A percentile compares a stretch with the other conserved stretches of the same genome.
Conservation (phyloP, 2,329 filamentous ascomycete species). For the Talaromyces sp. region DNA sequence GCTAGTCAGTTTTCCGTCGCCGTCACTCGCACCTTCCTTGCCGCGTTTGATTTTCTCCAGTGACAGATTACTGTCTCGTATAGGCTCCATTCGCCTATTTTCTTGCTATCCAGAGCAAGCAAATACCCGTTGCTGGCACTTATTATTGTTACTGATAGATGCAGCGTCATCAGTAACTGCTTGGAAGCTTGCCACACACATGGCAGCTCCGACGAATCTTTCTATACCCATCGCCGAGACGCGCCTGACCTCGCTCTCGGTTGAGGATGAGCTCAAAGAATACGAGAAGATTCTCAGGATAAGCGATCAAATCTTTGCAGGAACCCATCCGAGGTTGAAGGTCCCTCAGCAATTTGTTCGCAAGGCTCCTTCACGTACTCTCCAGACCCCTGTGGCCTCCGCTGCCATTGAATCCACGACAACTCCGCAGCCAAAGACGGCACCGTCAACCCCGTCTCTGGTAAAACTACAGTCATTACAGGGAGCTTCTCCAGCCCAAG, state of each 20-base stretch:
- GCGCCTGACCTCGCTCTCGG: slow-evolving; percentile 29
- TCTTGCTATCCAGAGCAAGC: neutral
- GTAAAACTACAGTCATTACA: slow-evolving; percentile 11
- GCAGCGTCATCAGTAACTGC: slow-evolving; percentile 5
- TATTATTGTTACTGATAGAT: neutral
- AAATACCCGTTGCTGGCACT: neutral
- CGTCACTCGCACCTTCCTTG: neutral
- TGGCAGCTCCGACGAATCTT: slow-evolving; percentile 17
- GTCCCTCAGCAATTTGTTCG: slow-evolving; percentile 51
- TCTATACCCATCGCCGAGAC: slow-evolving; percentile 27
- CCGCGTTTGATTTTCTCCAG: neutral
- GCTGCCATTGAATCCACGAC: slow-evolving; percentile 16
- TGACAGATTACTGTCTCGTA: neutral
- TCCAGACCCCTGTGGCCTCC: slow-evolving; percentile 26
- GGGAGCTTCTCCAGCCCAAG: slow-evolving; percentile 13
- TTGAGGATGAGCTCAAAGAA: slow-evolving; percentile 57
- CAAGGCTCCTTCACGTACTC: slow-evolving; percentile 31
- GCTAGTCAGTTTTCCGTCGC: neutral
- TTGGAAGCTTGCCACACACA: slow-evolving; percentile 6
- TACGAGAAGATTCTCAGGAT: slow-evolving; percentile 78
- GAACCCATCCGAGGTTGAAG: slow-evolving; percentile 58
- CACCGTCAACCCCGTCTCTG: slow-evolving; percentile 13
- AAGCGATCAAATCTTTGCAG: slow-evolving; percentile 74
- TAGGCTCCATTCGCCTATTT: neutral
- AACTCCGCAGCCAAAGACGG: slow-evolving; percentile 15